phyloP scores from a whole-genome alignment of 768 basidiomycete species.

The Amanita fuliginea region DNA sequence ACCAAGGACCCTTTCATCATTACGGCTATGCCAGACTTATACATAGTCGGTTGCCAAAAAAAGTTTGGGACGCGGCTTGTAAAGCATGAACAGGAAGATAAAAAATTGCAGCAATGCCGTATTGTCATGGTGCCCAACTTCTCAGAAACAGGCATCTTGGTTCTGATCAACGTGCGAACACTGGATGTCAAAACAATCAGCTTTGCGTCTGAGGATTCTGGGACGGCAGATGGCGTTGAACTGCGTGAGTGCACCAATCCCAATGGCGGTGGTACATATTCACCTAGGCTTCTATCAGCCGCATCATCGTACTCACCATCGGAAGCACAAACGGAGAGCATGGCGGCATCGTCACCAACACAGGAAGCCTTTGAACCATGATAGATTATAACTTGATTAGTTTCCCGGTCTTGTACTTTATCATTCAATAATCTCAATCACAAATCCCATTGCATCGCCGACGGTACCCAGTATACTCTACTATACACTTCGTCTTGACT shows the following conservation, averaged over 20 bases:
- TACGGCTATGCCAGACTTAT: constrained; percentile 76
- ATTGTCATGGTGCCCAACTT: constrained; percentile 79
- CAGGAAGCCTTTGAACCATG: neutral
- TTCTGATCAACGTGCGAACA: constrained; percentile 70
- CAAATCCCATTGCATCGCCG: neutral
- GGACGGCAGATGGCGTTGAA: constrained; percentile 1
- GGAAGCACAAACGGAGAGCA: neutral
- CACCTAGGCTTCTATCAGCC: neutral
- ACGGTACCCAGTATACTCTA: constrained; percentile 36
- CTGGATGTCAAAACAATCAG: constrained; percentile 56
- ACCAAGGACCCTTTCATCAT: constrained; percentile 85
- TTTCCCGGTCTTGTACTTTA: neutral
- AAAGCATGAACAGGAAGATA: constrained; percentile 20
- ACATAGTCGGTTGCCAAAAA: constrained; percentile 88
- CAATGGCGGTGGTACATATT: neutral
- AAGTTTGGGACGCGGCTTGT: constrained; percentile 69
- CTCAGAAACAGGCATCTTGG: constrained; percentile 64
- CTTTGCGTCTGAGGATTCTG: constrained; percentile 35
- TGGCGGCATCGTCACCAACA: neutral
- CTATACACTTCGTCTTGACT: constrained; percentile 65
- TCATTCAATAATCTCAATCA: neutral
- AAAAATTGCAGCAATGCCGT: constrained; percentile 36
- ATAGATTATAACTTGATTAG: neutral
- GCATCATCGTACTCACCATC: constrained; percentile 2
- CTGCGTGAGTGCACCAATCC: constrained; percentile 8